phyloP scores from a whole-genome alignment of 2,329 filamentous ascomycete species.

The Biscogniauxia marginata region DNA sequence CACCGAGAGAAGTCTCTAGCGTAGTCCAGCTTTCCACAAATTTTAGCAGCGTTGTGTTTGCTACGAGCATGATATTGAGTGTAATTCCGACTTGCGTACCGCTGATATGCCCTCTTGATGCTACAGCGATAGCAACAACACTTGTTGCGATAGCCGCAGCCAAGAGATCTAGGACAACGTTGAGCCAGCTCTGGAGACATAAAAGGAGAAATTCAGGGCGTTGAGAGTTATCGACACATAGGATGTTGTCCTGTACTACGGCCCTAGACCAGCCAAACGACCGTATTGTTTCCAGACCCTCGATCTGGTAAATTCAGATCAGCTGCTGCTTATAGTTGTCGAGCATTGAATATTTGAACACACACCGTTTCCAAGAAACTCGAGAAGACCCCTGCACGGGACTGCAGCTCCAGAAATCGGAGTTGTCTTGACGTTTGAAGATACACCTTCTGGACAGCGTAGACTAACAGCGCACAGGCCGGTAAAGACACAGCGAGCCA shows the following conservation, averaged over 20 bases:
- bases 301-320: constrained; percentile 13
- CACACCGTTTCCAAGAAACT: constrained; percentile 23
- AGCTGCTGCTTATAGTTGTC: too few species aligned
- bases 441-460: constrained; percentile 49
- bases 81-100: constrained; percentile 36
- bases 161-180: constrained; percentile 48
- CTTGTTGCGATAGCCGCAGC: constrained; percentile 45
- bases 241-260: constrained; percentile 13
- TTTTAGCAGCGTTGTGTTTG: constrained; percentile 34
- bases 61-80: constrained; percentile 35
- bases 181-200: constrained; percentile 53
- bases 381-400: constrained; percentile 41
- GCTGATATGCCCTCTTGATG: constrained; percentile 16
- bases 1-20: constrained; percentile 37
- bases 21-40: constrained; percentile 35
- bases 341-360: constrained; percentile 24
- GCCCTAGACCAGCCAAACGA: constrained; percentile 46
- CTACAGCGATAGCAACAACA: constrained; percentile 28
- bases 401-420: constrained; percentile 54
- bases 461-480: constrained; percentile 39
- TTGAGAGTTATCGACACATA: constrained; percentile 44
- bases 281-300: constrained; percentile 44
- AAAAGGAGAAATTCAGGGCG: constrained; percentile 49
- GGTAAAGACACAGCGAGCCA: constrained; percentile 49
- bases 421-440: constrained; percentile 57